phyloP scores from a whole-genome alignment of 2,329 filamentous ascomycete species.

The Neurospora crassa region DNA sequence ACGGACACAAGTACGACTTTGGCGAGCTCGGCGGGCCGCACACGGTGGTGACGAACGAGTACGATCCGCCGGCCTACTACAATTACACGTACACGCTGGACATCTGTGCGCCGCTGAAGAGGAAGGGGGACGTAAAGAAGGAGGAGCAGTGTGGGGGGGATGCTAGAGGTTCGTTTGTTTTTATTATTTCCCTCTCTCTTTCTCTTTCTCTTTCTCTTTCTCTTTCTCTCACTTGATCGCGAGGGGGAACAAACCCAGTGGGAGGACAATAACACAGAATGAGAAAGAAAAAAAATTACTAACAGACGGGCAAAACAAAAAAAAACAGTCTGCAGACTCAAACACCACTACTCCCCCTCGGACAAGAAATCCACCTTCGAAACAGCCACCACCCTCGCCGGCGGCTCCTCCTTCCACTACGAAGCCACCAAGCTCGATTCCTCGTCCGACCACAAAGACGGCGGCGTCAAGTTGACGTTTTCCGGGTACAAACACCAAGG shows the following conservation, averaged over 20 bases:
- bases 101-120: constrained; percentile 59
- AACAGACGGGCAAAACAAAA: neutral
- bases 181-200: neutral
- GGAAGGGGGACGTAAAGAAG: constrained; percentile 46
- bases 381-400: constrained; percentile 63
- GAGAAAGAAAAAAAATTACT: neutral
- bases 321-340: constrained; percentile 62
- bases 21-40: constrained; percentile 55
- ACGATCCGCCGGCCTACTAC: constrained; percentile 41
- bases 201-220: neutral
- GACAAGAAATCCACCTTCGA: constrained; percentile 37
- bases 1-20: constrained; percentile 55
- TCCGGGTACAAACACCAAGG: constrained; percentile 48
- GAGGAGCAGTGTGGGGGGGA: constrained; percentile 60
- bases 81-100: constrained; percentile 81
- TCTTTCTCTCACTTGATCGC: neutral
- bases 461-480: constrained; percentile 64
- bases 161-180: constrained; percentile 51
- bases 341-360: constrained; percentile 42
- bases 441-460: constrained; percentile 49
- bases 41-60: constrained; percentile 52
- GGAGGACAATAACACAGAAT: neutral
- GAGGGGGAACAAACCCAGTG: neutral
- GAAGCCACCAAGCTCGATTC: constrained; percentile 49
- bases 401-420: constrained; percentile 51